Evolutionary conservation across 352 stramenopile genomes (phyloP).

Genomic region (Globisporangium parvum): DNA sequence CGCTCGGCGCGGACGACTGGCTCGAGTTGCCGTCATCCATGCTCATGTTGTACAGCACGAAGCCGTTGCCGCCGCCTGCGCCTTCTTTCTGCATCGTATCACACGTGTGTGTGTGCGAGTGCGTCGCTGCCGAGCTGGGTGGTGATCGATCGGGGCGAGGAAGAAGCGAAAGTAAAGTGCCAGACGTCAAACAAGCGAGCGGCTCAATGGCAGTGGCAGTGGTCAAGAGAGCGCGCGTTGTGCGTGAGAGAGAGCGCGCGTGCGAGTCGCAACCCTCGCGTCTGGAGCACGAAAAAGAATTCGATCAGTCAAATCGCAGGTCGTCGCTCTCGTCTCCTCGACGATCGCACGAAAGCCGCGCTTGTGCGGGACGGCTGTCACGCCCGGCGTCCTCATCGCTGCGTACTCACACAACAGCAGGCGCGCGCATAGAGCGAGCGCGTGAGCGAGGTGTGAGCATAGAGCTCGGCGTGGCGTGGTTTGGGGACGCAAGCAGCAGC

Average conservation of each 20-base stretch:
- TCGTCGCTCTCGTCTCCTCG: conserved; percentile 1
- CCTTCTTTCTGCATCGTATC: conserved; percentile 10
- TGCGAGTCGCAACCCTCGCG: no score
- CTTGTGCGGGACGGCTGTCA: neutral
- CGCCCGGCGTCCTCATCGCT: neutral
- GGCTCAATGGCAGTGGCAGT: no score
- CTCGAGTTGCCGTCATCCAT: conserved; percentile 40
- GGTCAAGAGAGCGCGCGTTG: neutral
- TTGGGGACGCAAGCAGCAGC: no score
- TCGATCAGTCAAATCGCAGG: conserved; percentile 11
- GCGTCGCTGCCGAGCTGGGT: neutral
- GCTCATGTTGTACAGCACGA: conserved; percentile 37
- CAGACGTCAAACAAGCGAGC: neutral
- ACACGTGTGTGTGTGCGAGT: neutral
- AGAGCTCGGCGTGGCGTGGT: neutral
- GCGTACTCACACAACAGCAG: conserved; percentile 1
- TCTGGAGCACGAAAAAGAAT: neutral
- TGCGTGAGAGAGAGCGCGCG: neutral
- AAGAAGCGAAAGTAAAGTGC: conserved; percentile 1
- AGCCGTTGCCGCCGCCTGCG: conserved; percentile 15
- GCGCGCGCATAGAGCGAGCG: no score
- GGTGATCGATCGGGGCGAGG: neutral
- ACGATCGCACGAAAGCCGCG: no score
- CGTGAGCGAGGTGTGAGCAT: neutral
- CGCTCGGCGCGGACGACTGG: conserved; percentile 25